Evolutionary conservation across 2,329 filamentous ascomycete species (phyloP), one percentile per base, ranked within the genome.

Genomic region (Fusarium haematococcum): DNA sequence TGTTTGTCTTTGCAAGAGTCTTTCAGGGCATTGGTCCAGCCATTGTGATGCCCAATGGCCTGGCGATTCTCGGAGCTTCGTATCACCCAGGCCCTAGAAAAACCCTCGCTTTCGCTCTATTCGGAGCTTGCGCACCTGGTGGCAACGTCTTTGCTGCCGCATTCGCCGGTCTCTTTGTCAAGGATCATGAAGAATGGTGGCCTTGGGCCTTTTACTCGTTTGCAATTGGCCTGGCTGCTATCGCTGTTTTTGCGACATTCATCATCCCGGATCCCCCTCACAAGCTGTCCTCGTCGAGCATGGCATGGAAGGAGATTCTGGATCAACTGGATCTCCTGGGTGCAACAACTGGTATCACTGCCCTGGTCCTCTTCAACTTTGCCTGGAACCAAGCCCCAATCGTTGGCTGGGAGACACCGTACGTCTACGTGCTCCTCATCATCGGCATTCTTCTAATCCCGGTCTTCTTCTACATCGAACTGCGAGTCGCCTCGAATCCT

Each of bases 351-450:
- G 91, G 91, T 1, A 84, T 92, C 20, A 82, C 84, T 0, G 87
- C 87, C 0, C 82, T 93, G 27, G 84, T 92, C 0, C 83, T 93
- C 20, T 86, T 93, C 81, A 92, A 92, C 78, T 89, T 93, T 74
- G 89, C 91, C 0, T 92, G 90, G 89, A 93, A 91, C 68, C 90
- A 93, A 77, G 91, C 89, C 0, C 87, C 89, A 0, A 83, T 89
- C 0, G 88, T 86, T 2, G 90, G 90, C 2, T 93, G 91, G 91
- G 74, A 81, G 1, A 83, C 85, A 8, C 83, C 89, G 0, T 90
- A 90, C 65, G 84, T 91, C n/a, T 88, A 89, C 68, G 82, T 88
- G 0, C 81, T 88, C 1, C 83, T 94, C 0, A 87, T 92, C 41
- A 69, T 92, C 4, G 91, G 91, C 0, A 66, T 89, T 3, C 41